Evolutionary conservation across 345 rosid genomes (phyloP), one percentile per base, ranked within the genome.

Genomic region (Cardiospermum halicacabum): DNA sequence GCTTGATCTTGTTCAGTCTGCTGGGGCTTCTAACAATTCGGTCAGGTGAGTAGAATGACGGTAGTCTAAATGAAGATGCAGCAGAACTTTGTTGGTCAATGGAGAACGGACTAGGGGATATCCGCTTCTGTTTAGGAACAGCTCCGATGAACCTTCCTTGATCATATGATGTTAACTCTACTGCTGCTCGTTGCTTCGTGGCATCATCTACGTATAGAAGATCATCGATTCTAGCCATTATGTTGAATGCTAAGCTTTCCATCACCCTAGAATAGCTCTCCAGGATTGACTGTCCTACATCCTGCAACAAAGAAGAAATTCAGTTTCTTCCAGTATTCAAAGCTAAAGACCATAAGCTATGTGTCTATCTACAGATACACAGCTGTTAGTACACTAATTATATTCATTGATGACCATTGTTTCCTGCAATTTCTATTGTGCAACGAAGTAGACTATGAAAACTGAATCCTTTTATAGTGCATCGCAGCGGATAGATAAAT

Each of bases 181-280:
- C 67, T 60, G 74, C 68, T n/a, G 69, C 69, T 7, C 72, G 75
- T 43, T 73, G 80, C 65, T 68, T 78, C 42, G 75, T 71, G 40
- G 85, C 82, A 62, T 75, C 82, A 51, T 81, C 82, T 55, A 69
- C 80, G 13, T 68, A 69, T 15, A 78, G 56, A 45, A 81, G 71
- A 64, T 81, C 85, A 57, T 78, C 82, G 30, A 78, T 71, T 57
- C 82, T 68, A 51, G 77, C 80, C 65, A 66, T 54, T 55, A 75
- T 58, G 76, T 75, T 78, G 74, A 71, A 78, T 42, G 82, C 82
- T 27, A 78, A 40, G 73, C 85, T 75, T 64, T 81, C 80, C 61
- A 73, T 75, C 65, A 73, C 85, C 66, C 85, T 75, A 12, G 82
- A 81, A 53, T 81, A 81, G 74, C 85, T 75, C 78, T 78, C 85